Base-by-base conservation (phyloP, 2,329 filamentous ascomycete genomes). In the Colletotrichum shisoi region DNA sequence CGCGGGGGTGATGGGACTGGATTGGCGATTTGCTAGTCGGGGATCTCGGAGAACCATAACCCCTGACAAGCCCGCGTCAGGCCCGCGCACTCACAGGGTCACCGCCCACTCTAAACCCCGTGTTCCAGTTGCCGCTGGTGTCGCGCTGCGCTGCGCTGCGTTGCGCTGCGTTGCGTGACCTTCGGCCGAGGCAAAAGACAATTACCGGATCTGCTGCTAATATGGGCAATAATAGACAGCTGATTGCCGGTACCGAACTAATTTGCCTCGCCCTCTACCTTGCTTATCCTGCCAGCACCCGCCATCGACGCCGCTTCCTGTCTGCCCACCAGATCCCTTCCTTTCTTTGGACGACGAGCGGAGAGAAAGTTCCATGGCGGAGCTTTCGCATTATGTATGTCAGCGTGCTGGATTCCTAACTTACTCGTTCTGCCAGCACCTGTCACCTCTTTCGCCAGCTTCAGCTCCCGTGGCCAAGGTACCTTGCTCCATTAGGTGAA, bases 31-130 rank as follows among this genome's bases (percentile, higher is more conserved):
- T 34, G 48, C 54, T 64, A 65, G 65, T 59, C 61, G 51, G 65
- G 31, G 48, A 56, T 68, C 61, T 68, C 60, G 65, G 65, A 49
- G 65, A 67, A 58, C 60, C 48, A 56, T 9, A 40, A 45, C 65
- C 65, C 65, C 65, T 65, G 65, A 68, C 65, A 64, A 59, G 65
- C 65, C 61, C 61, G 27, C 49, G 42, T 58, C 61, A 64, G 53
- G 60, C 64, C 63, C 63, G 45, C 60, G 60, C 63, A 42, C 63
- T 46, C 57, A 40, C 45, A 8, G 31, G 31, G 31, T 31, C 31
- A 31, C 31, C 31, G 57, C 21, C 34, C 34, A 59, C 34, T 42
- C 57, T 42, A 59, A 58, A 56, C 52, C 42, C 57, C 40, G 56
- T 37, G 57, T 62, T 62, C 42, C 31, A n/a, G 53, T 45, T 57